Percentiles rank a stretch among this genome's conserved stretches.
Evolutionary conservation across 148 eudicot species (phyloP).

Genomic region (Agrostemma githago): DNA sequence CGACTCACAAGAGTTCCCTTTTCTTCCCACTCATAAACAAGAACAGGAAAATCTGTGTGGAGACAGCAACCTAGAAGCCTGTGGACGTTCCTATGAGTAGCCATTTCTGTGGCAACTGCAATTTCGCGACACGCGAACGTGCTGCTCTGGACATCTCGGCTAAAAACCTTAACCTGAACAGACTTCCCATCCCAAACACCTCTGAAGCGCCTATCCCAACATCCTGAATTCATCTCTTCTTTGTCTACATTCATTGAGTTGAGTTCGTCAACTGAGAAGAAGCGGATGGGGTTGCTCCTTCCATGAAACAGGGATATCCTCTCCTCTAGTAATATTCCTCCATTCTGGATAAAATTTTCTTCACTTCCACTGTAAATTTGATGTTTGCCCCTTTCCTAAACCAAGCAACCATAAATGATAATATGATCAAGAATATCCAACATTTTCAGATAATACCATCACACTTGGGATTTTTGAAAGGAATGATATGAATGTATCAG

Average conservation of each 20-base stretch:
- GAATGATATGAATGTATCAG: no score
- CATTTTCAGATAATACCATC: no score
- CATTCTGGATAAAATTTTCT: not conserved
- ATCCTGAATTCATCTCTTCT: not conserved
- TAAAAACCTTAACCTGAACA: not conserved
- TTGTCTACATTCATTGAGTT: constrained; percentile 7
- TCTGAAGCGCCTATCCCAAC: not conserved
- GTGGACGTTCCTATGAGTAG: constrained; percentile 5
- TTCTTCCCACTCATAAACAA: constrained; percentile 7
- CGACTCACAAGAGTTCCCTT: not conserved
- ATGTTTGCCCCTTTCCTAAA: not conserved
- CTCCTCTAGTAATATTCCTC: constrained; percentile 6
- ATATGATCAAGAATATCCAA: no score
- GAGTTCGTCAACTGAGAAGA: constrained; percentile 7
- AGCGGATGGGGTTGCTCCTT: constrained; percentile 2
- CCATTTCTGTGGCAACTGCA: constrained; percentile 16
- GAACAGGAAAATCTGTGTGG: constrained; percentile 3
- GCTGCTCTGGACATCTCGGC: not conserved
- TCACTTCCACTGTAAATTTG: not conserved
- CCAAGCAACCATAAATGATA: no score
- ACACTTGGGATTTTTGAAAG: no score
- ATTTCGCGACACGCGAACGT: not conserved
- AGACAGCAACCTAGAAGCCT: constrained; percentile 17
- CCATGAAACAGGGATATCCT: constrained; percentile 11
- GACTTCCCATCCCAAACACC: constrained; percentile 1